Conservation (phyloP, 306 rosid genomes). For the Cucumis cinereus region DNA sequence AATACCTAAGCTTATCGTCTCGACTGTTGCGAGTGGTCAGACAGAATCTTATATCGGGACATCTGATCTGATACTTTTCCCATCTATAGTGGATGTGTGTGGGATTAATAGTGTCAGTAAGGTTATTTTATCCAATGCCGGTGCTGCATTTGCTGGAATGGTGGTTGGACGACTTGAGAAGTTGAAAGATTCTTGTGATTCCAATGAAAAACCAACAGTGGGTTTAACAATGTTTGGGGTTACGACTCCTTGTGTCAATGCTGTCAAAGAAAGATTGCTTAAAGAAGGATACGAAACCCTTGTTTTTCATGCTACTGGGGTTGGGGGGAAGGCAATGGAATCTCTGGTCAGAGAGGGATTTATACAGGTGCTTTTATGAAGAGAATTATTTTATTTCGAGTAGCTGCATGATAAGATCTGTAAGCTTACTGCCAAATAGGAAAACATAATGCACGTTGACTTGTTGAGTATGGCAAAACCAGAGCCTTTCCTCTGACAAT, state of each 20-base stretch:
- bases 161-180: constrained; percentile 51
- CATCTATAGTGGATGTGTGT: constrained; percentile 67
- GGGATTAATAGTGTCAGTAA: constrained; percentile 78
- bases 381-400: not conserved
- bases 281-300: constrained; percentile 67
- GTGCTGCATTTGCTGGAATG: constrained; percentile 89
- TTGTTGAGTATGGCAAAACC: not conserved
- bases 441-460: not conserved
- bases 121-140: constrained; percentile 53
- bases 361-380: constrained; percentile 46
- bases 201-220: constrained; percentile 39
- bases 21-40: constrained; percentile 86
- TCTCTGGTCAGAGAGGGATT: constrained; percentile 71
- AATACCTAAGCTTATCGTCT: constrained; percentile 68
- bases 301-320: constrained; percentile 92
- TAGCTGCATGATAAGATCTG: not conserved
- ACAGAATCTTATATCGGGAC: constrained; percentile 73
- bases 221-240: constrained; percentile 94
- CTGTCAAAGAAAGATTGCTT: constrained; percentile 54
- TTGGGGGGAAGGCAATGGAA: constrained; percentile 97
- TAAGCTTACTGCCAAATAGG: not conserved
- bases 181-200: constrained; percentile 14
- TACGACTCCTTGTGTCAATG: constrained; percentile 65
- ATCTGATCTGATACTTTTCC: constrained; percentile 60
- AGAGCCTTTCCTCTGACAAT: not conserved